A percentile compares a stretch with the other conserved stretches of the same genome.
Evolutionary conservation across 805 yeast genomes (phyloP).

Genomic region (Pichia membranifaciens): DNA sequence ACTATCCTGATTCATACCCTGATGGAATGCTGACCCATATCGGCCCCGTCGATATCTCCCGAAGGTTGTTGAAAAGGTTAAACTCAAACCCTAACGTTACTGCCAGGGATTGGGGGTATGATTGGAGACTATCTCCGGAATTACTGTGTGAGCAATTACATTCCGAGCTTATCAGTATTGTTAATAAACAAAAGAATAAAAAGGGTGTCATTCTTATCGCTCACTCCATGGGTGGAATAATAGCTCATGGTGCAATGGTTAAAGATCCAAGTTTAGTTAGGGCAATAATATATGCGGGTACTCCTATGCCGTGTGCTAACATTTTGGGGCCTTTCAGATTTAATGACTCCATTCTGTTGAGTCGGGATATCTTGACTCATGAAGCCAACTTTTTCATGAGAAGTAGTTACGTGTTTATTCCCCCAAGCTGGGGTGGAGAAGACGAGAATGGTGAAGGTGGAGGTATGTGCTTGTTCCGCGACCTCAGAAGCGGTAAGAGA

Average conservation of each 20-base stretch:
- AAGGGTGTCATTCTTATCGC: constrained; percentile 69
- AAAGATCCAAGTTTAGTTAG: constrained; percentile 60
- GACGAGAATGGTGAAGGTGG: constrained; percentile 11
- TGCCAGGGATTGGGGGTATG: constrained; percentile 81
- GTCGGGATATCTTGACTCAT: constrained; percentile 67
- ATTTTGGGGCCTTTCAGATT: constrained; percentile 79
- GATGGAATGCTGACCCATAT: constrained; percentile 75
- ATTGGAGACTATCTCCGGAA: constrained; percentile 79
- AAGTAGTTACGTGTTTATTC: constrained; percentile 73
- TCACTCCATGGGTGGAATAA: constrained; percentile 92
- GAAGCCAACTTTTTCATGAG: constrained; percentile 88
- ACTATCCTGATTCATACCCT: constrained; percentile 41
- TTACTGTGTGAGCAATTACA: constrained; percentile 47
- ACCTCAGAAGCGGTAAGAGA: constrained; percentile 48
- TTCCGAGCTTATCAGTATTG: constrained; percentile 41
- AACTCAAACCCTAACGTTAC: constrained; percentile 49
- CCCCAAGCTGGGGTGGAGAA: constrained; percentile 45
- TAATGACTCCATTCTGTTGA: constrained; percentile 74
- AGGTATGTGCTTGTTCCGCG: constrained; percentile 67
- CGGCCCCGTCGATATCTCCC: constrained; percentile 82
- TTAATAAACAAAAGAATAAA: constrained; percentile 31
- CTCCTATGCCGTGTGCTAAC: constrained; percentile 79
- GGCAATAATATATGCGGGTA: constrained; percentile 76
- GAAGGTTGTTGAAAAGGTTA: constrained; percentile 51
- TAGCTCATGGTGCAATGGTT: constrained; percentile 76